Base-by-base conservation (phyloP, 768 basidiomycete genomes). In the Xerocomus potaroensis region DNA sequence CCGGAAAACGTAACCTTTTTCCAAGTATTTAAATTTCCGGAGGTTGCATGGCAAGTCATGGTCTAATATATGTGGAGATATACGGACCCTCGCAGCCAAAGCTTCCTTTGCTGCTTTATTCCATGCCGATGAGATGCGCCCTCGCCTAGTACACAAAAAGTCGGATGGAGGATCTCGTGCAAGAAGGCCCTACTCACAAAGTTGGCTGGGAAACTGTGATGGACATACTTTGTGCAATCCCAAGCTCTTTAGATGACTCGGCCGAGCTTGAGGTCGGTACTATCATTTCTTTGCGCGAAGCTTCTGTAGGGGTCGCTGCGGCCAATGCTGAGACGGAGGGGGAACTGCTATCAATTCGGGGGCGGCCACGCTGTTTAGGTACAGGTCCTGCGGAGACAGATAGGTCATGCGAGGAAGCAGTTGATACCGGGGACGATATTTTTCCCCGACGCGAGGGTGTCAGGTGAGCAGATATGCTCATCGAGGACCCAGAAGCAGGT, bases 1-100 rank as follows among this genome's bases (percentile, higher is more conserved):
- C 38, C 55, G 76, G 77, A 73, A 76, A 11, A 63, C 44, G 42
- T 83, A 84, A 9, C 69, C 66, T 30, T 61, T 64, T 55, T 85
- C 83, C 11, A 80, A 50, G 55, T 83, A 85, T 45, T 48, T 44
- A 43, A 85, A 84, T 14, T 57, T 56, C 0, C 62, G 50, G 5
- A 68, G 58, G n/a, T 78, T 55, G 3, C 53, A 61, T 0, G 81
- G 81, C 4, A 75, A 54, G 10, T 71, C 65, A 30, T 62, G 67
- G 24, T 57, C 63, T 47, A 58, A 62, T n/a, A 74, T 57, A 15
- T 61, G 50, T 26, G 64, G 61, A 14, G 64, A 64, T 47, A 74
- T 65, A 14, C 55, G 61, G 21, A 74, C 52, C 5, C 51, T 43
- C 14, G 66, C 65, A 7, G 73, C 70, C 44, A 48, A 55, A 2